Evolutionary conservation across 768 basidiomycete genomes (phyloP).

Genomic region (Hericium coralloides): DNA sequence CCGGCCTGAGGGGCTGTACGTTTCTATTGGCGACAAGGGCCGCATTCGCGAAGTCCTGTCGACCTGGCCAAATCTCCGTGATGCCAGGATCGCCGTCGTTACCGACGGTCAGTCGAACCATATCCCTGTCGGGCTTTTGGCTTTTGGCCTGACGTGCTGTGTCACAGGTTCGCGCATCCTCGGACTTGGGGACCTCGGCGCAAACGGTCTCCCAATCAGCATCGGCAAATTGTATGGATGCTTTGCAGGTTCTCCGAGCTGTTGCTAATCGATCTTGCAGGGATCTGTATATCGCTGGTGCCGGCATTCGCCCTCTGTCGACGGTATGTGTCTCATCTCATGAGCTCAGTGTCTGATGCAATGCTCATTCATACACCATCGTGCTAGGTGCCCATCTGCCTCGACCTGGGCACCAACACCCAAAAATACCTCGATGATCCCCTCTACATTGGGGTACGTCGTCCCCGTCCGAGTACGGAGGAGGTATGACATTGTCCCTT

Average conservation of each 20-base stretch:
- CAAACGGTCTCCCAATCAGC: slow-evolving; percentile 81
- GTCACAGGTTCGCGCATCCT: slow-evolving; percentile 73
- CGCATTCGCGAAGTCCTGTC: slow-evolving; percentile 60
- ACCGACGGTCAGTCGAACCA: slow-evolving; percentile 59
- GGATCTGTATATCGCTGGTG: slow-evolving; percentile 4
- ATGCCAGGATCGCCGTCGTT: slow-evolving; percentile 83
- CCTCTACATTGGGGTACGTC: slow-evolving; percentile 79
- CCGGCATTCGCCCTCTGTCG: slow-evolving; percentile 65
- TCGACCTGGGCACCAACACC: slow-evolving; percentile 89
- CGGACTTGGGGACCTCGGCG: slow-evolving; percentile 77
- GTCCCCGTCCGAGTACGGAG: slow-evolving; percentile 19
- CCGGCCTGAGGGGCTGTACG: slow-evolving; percentile 30
- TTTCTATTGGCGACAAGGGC: slow-evolving; percentile 81
- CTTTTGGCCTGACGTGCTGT: not conserved
- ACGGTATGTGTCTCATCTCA: slow-evolving; percentile 35
- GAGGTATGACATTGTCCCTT: slow-evolving; percentile 5
- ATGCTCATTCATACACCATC: not conserved
- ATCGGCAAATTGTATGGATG: slow-evolving; percentile 68
- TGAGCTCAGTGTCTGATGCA: not conserved
- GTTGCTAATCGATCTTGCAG: not conserved
- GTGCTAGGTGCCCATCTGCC: slow-evolving; percentile 48
- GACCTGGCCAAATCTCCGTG: slow-evolving; percentile 65
- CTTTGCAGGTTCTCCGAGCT: not conserved
- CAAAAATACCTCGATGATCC: slow-evolving; percentile 75
- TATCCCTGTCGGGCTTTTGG: not conserved